phyloP scores from a whole-genome alignment of 305 asterid species.

The Rubia peregrina region DNA sequence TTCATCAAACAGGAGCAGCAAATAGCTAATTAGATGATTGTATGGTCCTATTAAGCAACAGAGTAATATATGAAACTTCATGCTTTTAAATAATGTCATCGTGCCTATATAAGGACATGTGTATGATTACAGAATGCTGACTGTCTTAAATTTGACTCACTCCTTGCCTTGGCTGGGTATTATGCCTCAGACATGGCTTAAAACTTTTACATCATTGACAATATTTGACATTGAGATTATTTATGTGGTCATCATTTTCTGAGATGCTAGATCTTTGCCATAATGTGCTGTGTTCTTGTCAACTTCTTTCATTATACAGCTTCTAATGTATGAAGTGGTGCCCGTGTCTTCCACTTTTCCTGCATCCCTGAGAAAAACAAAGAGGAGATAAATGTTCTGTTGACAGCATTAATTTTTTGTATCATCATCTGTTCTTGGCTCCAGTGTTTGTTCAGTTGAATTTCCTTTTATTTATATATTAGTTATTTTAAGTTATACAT shows the following conservation, averaged over 20 bases:
- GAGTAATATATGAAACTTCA: too few species aligned
- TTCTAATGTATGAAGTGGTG: background rate
- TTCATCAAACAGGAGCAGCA: background rate
- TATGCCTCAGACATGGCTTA: too few species aligned
- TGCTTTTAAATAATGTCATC: too few species aligned
- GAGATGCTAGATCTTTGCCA: background rate
- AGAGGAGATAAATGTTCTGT: background rate
- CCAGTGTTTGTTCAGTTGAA: background rate
- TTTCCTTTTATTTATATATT: background rate
- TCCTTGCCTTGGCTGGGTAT: too few species aligned
- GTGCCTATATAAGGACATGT: background rate
- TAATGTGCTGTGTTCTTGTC: background rate
- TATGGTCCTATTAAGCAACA: background rate
- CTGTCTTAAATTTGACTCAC: background rate
- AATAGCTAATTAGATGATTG: background rate
- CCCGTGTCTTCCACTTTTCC: background rate
- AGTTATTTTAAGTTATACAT: background rate
- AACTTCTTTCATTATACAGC: background rate
- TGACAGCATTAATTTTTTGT: background rate
- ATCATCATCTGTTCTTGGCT: background rate
- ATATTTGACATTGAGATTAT: background rate
- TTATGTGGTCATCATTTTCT: too few species aligned
- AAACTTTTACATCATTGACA: background rate
- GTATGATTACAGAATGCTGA: background rate
- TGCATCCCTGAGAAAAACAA: background rate